Base-by-base conservation (phyloP, 495 filamentous ascomycete species). In the Hyaloscypha bicolor region DNA sequence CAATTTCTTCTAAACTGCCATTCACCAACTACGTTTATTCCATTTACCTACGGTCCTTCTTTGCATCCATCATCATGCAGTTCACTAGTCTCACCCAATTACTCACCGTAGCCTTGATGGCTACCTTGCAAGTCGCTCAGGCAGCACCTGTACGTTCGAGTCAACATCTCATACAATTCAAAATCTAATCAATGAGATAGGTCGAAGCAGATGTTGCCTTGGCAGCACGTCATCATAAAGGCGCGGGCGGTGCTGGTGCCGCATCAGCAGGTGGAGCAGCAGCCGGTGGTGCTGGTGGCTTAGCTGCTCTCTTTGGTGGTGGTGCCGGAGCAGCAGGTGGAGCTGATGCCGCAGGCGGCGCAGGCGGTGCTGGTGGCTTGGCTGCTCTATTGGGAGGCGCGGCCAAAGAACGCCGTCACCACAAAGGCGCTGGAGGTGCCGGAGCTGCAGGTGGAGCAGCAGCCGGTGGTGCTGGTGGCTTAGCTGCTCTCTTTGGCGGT, bases 161-260 rank as follows among this genome's bases (percentile, higher is more conserved):
- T 32, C 3, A 29, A 58, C 25, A 62, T 63, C 11, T 52, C 42
- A 35, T 51, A 5, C 33, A 5, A 8, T 53, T 63, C 39, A 48
- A 29, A 29, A 1, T 14, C 39, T 63, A 14, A 48, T 63, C 60
- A 37, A 4, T 60, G 57, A 9, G 8, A 37, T 37, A 60, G 57
- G 57, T 32, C 21, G 60, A 63, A 3, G 19, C 37, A 63, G 29
- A 39, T 29, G 16, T 32, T 21, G 60, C 39, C 39, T 63, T 63
- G 60, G 21, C 14, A 30, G 39, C 60, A 53, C 39, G 60, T 31
- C 60, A 63, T 39, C 60, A 63, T 39, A 63, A 63, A 29, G 60
- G 60, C 39, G 39, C 29, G 14, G 60, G 60, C 25, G 60, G 60
- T 63, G 57, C 2, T 60, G 19, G 9, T n/a, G 57, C 30, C 2